These are phyloP conservation scores for Salix caprea DNA, from an alignment of 345 rosid genomes.

Conservation along the genomic window DNA sequence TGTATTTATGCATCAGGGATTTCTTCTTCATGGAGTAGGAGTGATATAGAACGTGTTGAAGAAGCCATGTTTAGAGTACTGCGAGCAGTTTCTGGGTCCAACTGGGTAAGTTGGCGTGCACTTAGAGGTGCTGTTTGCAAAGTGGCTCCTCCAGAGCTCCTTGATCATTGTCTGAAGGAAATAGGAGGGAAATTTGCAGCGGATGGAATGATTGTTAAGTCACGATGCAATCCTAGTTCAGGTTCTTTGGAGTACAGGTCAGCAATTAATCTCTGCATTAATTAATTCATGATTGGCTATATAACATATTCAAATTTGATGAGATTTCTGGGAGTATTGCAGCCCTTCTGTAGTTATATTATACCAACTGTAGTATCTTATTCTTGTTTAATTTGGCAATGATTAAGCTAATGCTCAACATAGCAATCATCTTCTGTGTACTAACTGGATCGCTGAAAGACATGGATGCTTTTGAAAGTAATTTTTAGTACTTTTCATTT, in stretches of 20 bases:
- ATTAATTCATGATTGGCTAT: neutral
- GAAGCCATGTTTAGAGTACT: slow-evolving; percentile 59
- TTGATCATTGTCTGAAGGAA: slow-evolving; percentile 54
- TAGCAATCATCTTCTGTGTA: neutral
- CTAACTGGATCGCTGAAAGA: neutral
- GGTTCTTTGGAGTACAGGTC: slow-evolving; percentile 58
- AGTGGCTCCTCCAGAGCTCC: slow-evolving; percentile 47
- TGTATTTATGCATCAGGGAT: slow-evolving; percentile 4
- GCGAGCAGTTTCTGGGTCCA: slow-evolving; percentile 53
- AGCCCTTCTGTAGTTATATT: neutral
- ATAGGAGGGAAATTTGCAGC: slow-evolving; percentile 44
- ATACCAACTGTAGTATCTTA: neutral
- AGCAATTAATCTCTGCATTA: neutral
- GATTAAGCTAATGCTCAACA: neutral
- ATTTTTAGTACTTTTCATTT: neutral
- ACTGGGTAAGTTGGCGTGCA: slow-evolving; percentile 61
- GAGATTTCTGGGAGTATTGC: neutral
- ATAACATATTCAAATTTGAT: neutral
- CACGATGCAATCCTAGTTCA: slow-evolving; percentile 42
- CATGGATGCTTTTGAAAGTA: neutral
- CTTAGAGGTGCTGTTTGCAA: slow-evolving; percentile 57
- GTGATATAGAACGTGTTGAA: slow-evolving; percentile 46
- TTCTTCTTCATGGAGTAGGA: slow-evolving; percentile 37
- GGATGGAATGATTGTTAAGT: slow-evolving; percentile 40
- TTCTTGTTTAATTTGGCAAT: neutral